Conservation (phyloP, 202 grass and related monocot species). For the Cymbopogon flexuosus region DNA sequence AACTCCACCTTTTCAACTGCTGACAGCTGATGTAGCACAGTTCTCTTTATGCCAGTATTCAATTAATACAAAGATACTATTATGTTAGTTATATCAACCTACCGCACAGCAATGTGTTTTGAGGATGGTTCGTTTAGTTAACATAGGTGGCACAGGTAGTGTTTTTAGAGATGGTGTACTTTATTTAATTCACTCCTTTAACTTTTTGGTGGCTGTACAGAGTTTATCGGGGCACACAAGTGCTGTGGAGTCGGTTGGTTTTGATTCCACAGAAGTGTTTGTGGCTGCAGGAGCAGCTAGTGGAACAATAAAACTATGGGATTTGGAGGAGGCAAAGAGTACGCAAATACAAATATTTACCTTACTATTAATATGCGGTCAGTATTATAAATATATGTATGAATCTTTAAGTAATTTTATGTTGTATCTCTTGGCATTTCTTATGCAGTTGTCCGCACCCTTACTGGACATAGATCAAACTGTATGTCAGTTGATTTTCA, state of each 20-base stretch:
- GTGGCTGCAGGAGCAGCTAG: constrained; percentile 88
- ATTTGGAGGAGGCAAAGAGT: constrained; percentile 97
- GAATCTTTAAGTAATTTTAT: background rate
- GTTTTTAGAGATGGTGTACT: background rate
- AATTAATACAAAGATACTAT: constrained; percentile 11
- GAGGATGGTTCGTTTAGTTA: background rate
- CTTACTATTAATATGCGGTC: background rate
- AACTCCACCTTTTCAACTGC: background rate
- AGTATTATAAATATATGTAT: background rate
- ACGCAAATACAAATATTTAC: constrained; percentile 19
- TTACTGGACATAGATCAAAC: constrained; percentile 86
- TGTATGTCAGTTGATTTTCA: constrained; percentile 98
- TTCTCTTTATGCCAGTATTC: constrained; percentile 13
- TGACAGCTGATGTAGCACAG: background rate
- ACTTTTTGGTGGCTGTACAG: constrained; percentile 39
- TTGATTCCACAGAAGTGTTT: constrained; percentile 87
- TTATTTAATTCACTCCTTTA: constrained; percentile 13
- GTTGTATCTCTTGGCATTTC: constrained; percentile 4
- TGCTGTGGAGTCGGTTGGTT: constrained; percentile 83
- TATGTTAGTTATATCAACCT: constrained; percentile 24
- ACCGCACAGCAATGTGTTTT: background rate
- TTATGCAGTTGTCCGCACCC: constrained; percentile 76
- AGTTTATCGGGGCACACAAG: constrained; percentile 94
- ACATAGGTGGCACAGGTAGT: background rate
- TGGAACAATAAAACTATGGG: constrained; percentile 92